A percentile compares a stretch with the other conserved stretches of the same genome.
Conservation (phyloP, 2,329 filamentous ascomycete species). For the Phyllosticta paracitricarpa region DNA sequence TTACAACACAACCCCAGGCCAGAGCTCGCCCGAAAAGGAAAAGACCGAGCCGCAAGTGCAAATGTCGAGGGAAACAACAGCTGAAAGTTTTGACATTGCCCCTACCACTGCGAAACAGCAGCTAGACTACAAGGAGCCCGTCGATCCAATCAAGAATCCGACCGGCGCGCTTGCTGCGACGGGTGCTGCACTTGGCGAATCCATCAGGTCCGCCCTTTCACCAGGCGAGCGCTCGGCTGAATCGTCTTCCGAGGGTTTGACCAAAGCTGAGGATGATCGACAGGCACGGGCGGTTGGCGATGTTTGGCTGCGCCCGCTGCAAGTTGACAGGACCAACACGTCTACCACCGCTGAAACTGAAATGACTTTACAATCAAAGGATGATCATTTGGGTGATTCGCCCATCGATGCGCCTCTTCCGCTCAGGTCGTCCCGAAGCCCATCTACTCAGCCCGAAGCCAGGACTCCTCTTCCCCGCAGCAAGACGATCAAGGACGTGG, state of each 20-base stretch:
- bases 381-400: constrained; percentile 14
- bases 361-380: constrained; percentile 13
- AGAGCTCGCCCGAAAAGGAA: constrained; percentile 19
- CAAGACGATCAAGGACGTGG: constrained; percentile 42
- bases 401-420: constrained; percentile 19
- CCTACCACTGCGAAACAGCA: constrained; percentile 28
- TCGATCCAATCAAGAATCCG: constrained; percentile 29
- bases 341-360: constrained; percentile 22
- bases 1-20: constrained; percentile 31
- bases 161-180: constrained; percentile 36
- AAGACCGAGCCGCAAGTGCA: constrained; percentile 16
- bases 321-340: constrained; percentile 27
- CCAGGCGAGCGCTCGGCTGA: constrained; percentile 15
- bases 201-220: constrained; percentile 32
- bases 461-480: constrained; percentile 42
- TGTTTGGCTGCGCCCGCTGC: constrained; percentile 28
- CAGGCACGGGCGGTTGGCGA: constrained; percentile 20
- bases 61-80: constrained; percentile 6
- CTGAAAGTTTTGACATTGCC: constrained; percentile 22
- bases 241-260: constrained; percentile 10
- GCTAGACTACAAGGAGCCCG: constrained; percentile 12
- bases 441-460: constrained; percentile 2
- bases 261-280: constrained; percentile 1
- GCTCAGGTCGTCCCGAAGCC: constrained; percentile 21
- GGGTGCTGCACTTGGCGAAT: constrained; percentile 39